Evolutionary conservation across 139 green algal genomes (phyloP), one percentile per base, ranked within the genome.

Genomic region (Coccomyxa sp.): DNA sequence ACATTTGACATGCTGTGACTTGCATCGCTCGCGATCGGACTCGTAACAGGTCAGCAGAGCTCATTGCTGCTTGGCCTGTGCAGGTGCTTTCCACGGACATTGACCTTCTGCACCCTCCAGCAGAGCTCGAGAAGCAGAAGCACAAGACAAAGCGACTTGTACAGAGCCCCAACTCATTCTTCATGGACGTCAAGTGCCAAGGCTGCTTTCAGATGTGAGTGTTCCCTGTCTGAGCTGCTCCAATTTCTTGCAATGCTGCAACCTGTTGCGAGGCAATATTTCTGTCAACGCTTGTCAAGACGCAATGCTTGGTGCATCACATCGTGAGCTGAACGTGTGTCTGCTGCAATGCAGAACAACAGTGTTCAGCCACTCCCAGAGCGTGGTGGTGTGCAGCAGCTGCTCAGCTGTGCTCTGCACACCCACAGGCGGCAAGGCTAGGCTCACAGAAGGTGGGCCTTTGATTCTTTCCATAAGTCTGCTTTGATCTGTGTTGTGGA

Each of bases 151-250:
- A 99, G 92, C 90, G 96, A 9, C 83, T 92, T 79, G 94, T 98
- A 68, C 94, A 94, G 82, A 90, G 84, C 8, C 93, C 94, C 39
- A 97, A 98, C 80, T 90, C 82, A 18, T 95, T 93, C 83, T 92
- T 98, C 92, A 95, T 98, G 95, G 92, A 97, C 85, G 94, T 98
- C 58, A 98, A 98, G 86, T 99, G 95, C 92, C 92, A 97, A 85
- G 94, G 93, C 64, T 98, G 94, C 92, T 97, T 97, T 82, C 92
- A 92, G 79, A 98, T 98, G 92, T 96, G 74, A 81, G 85, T 39
- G 33, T 18, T 58, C 44, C 14, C 44, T 58, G 44, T 16, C 14
- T 16, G 44, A 12, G 14, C 44, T 29, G 44, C 39, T 39, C 64
- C 38, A 12, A 2, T 22, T 35, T 37, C 64, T 34, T 36, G 64